Percentiles rank a stretch among this genome's conserved stretches.
phyloP scores from a whole-genome alignment of 768 basidiomycete genomes.

The Infundibulicybe gibba region DNA sequence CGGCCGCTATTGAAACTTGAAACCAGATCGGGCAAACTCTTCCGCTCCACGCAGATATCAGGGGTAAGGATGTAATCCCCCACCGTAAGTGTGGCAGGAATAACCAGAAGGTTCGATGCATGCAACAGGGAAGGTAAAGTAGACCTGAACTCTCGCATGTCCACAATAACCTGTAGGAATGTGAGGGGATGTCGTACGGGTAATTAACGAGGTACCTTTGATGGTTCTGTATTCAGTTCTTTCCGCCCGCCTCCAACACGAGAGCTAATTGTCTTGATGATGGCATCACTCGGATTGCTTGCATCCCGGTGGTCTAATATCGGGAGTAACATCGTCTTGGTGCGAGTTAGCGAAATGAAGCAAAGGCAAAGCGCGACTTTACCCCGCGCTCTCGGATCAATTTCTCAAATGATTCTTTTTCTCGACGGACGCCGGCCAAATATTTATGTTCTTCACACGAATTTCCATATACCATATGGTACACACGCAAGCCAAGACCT shows the following conservation, averaged over 20 bases:
- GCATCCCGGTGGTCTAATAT: conserved; percentile 61
- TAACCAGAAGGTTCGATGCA: conserved; percentile 70
- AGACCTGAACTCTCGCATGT: conserved; percentile 96
- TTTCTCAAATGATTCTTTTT: conserved; percentile 92
- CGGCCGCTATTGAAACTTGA: conserved; percentile 92
- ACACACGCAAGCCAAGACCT: conserved; percentile 81
- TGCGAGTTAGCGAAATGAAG: not conserved
- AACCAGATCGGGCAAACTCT: conserved; percentile 91
- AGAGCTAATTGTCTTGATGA: conserved; percentile 79
- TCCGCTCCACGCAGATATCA: conserved; percentile 94
- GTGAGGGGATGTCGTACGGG: not conserved
- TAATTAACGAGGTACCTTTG: conserved; percentile 38
- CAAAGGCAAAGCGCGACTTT: conserved; percentile 23
- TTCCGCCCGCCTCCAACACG: conserved; percentile 85
- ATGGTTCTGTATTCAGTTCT: conserved; percentile 60
- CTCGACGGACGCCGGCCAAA: conserved; percentile 79
- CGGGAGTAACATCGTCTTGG: conserved; percentile 85
- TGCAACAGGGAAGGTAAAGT: conserved; percentile 88
- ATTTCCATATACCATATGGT: conserved; percentile 92
- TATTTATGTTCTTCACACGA: conserved; percentile 97
- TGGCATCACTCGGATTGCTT: conserved; percentile 42
- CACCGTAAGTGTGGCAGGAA: conserved; percentile 91
- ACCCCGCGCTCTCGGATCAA: conserved; percentile 92
- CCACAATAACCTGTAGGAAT: conserved; percentile 79
- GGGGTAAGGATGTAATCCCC: conserved; percentile 97